phyloP scores from a whole-genome alignment of 2,329 filamentous ascomycete species.

The Alternaria consortialis region DNA sequence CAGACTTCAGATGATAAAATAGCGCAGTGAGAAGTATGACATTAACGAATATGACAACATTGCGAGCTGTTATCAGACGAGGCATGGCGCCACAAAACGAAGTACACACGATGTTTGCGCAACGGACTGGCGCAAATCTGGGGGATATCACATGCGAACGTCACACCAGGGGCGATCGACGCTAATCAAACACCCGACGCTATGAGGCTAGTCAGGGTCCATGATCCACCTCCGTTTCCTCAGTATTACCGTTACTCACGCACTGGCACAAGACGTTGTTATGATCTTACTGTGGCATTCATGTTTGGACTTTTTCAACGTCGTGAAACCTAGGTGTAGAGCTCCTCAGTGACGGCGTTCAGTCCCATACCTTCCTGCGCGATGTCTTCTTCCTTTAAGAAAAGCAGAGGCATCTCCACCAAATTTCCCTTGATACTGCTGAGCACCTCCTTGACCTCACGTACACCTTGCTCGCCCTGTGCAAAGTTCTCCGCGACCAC shows the following conservation, averaged over 20 bases:
- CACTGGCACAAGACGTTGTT: neutral
- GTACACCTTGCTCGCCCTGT: slow-evolving; percentile 53
- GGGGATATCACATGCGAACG: slow-evolving; percentile 4
- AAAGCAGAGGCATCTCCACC: slow-evolving; percentile 89
- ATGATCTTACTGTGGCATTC: neutral
- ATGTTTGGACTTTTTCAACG: neutral
- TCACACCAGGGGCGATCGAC: slow-evolving; percentile 6
- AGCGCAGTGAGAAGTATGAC: slow-evolving; percentile 38
- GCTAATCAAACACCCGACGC: slow-evolving; percentile 10
- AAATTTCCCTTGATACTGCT: slow-evolving; percentile 67
- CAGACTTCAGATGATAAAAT: slow-evolving; percentile 42
- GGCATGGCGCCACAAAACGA: slow-evolving; percentile 32
- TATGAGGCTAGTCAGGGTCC: slow-evolving; percentile 6
- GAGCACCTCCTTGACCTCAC: slow-evolving; percentile 73
- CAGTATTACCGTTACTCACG: neutral
- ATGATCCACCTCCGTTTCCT: neutral
- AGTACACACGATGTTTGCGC: slow-evolving; percentile 10
- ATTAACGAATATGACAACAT: slow-evolving; percentile 33
- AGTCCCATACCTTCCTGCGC: slow-evolving; percentile 78
- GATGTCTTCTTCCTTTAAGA: slow-evolving; percentile 85
- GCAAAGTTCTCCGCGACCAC: slow-evolving; percentile 69
- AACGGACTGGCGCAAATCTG: slow-evolving; percentile 9
- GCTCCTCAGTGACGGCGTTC: slow-evolving; percentile 59
- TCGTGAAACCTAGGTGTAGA: slow-evolving; percentile 53
- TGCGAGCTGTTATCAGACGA: slow-evolving; percentile 40